These are phyloP conservation scores for Tulasnella calospora DNA, from an alignment of 768 basidiomycete species.

Conservation along the genomic window DNA sequence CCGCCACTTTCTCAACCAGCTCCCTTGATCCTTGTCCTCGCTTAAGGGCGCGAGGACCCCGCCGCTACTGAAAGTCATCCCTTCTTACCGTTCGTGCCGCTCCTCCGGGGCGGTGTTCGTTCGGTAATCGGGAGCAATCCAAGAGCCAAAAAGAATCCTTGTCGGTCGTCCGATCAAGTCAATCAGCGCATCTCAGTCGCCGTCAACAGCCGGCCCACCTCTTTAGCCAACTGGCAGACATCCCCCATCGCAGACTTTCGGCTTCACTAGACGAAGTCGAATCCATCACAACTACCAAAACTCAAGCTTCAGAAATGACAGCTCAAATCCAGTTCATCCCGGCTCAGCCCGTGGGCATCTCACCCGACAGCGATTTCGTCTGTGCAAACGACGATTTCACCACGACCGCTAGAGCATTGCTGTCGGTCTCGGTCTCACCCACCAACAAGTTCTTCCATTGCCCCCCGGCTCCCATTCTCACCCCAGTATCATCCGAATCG, in stretches of 20 bases:
- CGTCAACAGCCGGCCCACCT: constrained; percentile 30
- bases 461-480: constrained; percentile 10
- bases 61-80: constrained; percentile 50
- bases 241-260: constrained; percentile 24
- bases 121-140: constrained; percentile 54
- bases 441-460: neutral
- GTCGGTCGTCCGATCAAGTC: constrained; percentile 31
- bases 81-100: constrained; percentile 53
- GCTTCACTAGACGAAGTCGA: constrained; percentile 5
- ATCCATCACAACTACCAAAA: neutral
- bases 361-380: neutral
- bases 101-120: constrained; percentile 71
- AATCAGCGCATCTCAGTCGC: constrained; percentile 31
- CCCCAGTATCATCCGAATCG: constrained; percentile 12
- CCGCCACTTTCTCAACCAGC: constrained; percentile 26
- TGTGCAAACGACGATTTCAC: constrained; percentile 6
- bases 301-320: neutral
- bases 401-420: neutral
- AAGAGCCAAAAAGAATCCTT: constrained; percentile 33
- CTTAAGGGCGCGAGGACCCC: constrained; percentile 66
- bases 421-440: neutral
- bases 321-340: constrained; percentile 6
- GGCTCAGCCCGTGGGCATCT: neutral
- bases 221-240: neutral
- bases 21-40: constrained; percentile 57